Conservation (phyloP, 2,329 filamentous ascomycete genomes). For the Diaporthe sp. region DNA sequence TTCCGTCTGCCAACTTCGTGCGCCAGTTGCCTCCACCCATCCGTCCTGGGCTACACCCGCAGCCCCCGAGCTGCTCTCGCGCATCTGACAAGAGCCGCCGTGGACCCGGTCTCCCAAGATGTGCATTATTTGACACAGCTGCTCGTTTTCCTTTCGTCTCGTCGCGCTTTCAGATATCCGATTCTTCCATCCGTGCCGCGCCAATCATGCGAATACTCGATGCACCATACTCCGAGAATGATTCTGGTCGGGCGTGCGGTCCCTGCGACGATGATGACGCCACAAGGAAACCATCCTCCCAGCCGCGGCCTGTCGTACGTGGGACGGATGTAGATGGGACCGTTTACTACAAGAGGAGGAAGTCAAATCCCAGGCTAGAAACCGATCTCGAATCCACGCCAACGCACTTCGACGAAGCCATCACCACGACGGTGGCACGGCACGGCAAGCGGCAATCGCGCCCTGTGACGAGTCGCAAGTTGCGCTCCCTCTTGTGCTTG, state of each 20-base stretch:
- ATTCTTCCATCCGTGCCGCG: conserved; percentile 24
- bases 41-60: not conserved
- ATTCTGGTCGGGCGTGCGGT: conserved; percentile 19
- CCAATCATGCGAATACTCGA: conserved; percentile 38
- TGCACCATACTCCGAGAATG: conserved; percentile 34
- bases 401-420: not conserved
- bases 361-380: not conserved
- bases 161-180: conserved; percentile 26
- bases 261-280: conserved; percentile 36
- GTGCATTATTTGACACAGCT: conserved; percentile 36
- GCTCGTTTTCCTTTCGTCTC: conserved; percentile 30
- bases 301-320: conserved; percentile 16
- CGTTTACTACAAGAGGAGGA: conserved; percentile 13
- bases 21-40: not conserved
- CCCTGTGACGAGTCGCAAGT: conserved; percentile 23
- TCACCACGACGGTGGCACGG: not conserved
- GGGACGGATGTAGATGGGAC: conserved; percentile 2
- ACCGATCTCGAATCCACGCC: not conserved
- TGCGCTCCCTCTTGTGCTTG: conserved; percentile 55
- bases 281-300: conserved; percentile 10
- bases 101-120: conserved; percentile 38
- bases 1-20: not conserved
- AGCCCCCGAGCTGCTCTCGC: not conserved
- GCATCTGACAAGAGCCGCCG: conserved; percentile 12
- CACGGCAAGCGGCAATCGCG: not conserved